Conservation (phyloP, 192 early-diverging fungal species). For the Glomus cerebriforme region DNA sequence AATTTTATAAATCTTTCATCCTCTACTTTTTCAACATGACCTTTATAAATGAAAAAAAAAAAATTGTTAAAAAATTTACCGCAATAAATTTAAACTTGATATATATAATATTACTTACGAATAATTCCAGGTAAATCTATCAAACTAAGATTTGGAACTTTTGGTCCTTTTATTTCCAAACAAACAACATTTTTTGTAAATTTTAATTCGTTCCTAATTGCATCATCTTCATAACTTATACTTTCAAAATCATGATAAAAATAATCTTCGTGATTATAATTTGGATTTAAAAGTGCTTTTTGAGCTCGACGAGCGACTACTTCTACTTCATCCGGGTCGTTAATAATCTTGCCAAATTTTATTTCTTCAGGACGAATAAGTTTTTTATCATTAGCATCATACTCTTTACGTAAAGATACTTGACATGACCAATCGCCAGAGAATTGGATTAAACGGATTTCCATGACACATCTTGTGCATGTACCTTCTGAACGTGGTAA, state of each 20-base stretch:
- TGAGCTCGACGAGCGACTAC: conserved; percentile 51
- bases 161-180: conserved; percentile 54
- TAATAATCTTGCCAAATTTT: conserved; percentile 41
- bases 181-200: conserved; percentile 57
- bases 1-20: conserved; percentile 49
- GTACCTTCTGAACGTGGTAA: conserved; percentile 55
- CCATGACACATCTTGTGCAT: conserved; percentile 59
- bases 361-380: conserved; percentile 41
- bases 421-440: conserved; percentile 43
- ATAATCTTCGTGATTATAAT: not conserved
- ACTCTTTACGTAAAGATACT: conserved; percentile 52
- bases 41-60: conserved; percentile 8
- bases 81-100: not conserved
- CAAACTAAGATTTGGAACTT: conserved; percentile 53
- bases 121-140: conserved; percentile 68
- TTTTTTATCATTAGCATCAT: conserved; percentile 37
- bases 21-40: conserved; percentile 30
- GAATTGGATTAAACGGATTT: conserved; percentile 46
- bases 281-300: conserved; percentile 59
- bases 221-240: conserved; percentile 44
- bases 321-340: conserved; percentile 42
- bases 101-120: conserved; percentile 38
- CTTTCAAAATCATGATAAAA: conserved; percentile 8
- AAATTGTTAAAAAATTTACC: not conserved
- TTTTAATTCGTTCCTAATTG: conserved; percentile 47